These are phyloP conservation scores for Torrubiella hemipterigena DNA, from an alignment of 2,329 filamentous ascomycete genomes.

Conservation along the genomic window DNA sequence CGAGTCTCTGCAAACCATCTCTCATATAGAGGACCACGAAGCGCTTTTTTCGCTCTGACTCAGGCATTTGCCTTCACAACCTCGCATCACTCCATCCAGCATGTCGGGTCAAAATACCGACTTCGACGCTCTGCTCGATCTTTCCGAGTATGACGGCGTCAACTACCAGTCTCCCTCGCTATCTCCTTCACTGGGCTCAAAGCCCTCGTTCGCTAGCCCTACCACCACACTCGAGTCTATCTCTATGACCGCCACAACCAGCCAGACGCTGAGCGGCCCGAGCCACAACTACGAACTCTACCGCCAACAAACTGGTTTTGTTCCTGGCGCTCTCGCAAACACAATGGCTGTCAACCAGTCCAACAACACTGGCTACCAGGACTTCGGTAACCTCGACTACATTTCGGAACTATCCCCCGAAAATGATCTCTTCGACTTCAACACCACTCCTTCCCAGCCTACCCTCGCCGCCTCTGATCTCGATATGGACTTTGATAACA, in stretches of 20 bases:
- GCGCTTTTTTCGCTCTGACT: no score
- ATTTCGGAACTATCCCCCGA: slow-evolving; percentile 44
- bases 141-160: slow-evolving; percentile 50
- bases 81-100: no score
- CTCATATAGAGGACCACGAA: no score
- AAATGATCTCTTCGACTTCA: slow-evolving; percentile 62
- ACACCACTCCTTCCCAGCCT: slow-evolving; percentile 49
- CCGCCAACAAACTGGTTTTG: slow-evolving; percentile 89
- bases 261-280: slow-evolving; percentile 60
- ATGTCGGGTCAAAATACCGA: slow-evolving; percentile 35
- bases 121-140: slow-evolving; percentile 47
- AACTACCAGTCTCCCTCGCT: slow-evolving; percentile 49
- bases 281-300: slow-evolving; percentile 94
- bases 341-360: slow-evolving; percentile 66
- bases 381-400: slow-evolving; percentile 36
- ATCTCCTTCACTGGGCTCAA: slow-evolving; percentile 41
- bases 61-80: no score
- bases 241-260: slow-evolving; percentile 36
- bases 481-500: slow-evolving; percentile 46
- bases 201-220: slow-evolving; percentile 39
- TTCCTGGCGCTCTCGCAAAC: slow-evolving; percentile 69
- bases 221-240: slow-evolving; percentile 41
- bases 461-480: slow-evolving; percentile 49
- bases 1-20: no score
- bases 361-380: slow-evolving; percentile 42